phyloP scores from a whole-genome alignment of 2,329 filamentous ascomycete species.

The Metarhizium guizhouense region DNA sequence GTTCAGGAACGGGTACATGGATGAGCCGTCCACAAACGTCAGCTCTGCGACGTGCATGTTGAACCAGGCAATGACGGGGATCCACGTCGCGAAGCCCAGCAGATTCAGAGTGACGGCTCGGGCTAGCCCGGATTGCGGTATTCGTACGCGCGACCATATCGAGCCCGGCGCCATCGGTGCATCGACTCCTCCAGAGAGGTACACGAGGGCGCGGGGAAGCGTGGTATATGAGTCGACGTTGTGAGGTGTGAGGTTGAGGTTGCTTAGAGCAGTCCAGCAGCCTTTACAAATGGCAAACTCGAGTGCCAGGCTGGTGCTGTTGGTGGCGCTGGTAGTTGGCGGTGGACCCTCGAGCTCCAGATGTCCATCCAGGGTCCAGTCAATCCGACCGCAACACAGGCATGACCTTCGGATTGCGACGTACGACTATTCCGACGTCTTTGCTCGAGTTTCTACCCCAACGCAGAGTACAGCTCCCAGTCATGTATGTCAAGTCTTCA shows the following conservation, averaged over 20 bases:
- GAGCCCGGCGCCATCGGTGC: conserved; percentile 1
- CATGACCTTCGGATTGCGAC: no score
- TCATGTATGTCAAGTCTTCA: neutral
- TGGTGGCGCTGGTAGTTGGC: no score
- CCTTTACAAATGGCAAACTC: no score
- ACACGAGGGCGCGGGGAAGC: neutral
- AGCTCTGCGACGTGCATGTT: conserved; percentile 52
- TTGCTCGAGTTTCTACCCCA: neutral
- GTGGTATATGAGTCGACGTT: neutral
- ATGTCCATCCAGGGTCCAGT: no score
- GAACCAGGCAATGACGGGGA: conserved; percentile 53
- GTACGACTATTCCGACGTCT: no score
- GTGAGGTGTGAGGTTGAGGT: no score
- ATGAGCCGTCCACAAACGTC: conserved; percentile 49
- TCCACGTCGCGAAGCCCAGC: conserved; percentile 48
- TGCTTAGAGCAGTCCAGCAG: no score
- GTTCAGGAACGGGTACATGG: conserved; percentile 74
- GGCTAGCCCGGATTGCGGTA: conserved; percentile 14
- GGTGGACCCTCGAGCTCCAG: no score
- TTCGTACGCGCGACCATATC: conserved; percentile 25
- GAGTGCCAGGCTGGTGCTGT: no score
- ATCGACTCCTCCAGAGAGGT: neutral
- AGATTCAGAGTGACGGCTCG: conserved; percentile 34
- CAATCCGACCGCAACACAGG: no score
- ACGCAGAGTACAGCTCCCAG: neutral